A percentile compares a stretch with the other conserved stretches of the same genome.
Conservation (phyloP, 1,284 basidiomycete species). For the Cryptococcus jaspeensis region DNA sequence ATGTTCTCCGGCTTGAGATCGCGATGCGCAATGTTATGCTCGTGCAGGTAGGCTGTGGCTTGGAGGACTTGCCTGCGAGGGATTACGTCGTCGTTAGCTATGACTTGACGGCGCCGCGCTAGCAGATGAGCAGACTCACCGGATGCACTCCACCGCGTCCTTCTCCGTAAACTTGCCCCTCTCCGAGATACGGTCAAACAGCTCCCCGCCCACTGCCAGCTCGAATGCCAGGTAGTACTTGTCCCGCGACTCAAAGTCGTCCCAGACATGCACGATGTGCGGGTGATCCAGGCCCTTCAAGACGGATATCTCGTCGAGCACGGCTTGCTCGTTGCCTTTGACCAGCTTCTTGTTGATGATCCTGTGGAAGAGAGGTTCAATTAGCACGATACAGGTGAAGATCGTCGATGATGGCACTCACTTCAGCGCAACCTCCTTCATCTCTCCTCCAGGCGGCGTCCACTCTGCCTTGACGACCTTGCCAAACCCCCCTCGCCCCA, state of each 20-base stretch:
- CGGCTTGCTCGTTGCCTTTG: slow-evolving; percentile 77
- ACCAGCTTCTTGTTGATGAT: slow-evolving; percentile 89
- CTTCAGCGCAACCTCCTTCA: slow-evolving; percentile 72
- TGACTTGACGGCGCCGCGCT: not conserved
- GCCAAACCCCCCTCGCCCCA: slow-evolving; percentile 81
- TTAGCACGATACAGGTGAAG: not conserved
- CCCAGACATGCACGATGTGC: slow-evolving; percentile 69
- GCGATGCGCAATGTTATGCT: slow-evolving; percentile 85
- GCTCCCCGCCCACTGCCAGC: slow-evolving; percentile 82
- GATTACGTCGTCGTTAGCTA: not conserved
- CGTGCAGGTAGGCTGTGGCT: slow-evolving; percentile 78
- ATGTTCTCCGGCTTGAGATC: slow-evolving; percentile 97
- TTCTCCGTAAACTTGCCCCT: slow-evolving; percentile 86
- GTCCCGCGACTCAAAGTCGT: slow-evolving; percentile 76
- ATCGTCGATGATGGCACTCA: slow-evolving; percentile 18
- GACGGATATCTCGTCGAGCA: slow-evolving; percentile 88
- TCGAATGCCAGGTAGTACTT: slow-evolving; percentile 89
- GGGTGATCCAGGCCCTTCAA: slow-evolving; percentile 80
- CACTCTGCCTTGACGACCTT: slow-evolving; percentile 69
- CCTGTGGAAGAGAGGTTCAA: slow-evolving; percentile 52
- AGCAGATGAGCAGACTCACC: slow-evolving; percentile 52
- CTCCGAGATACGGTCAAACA: slow-evolving; percentile 78
- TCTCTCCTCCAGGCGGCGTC: slow-evolving; percentile 52
- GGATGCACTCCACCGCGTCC: slow-evolving; percentile 72
- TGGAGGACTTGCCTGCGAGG: slow-evolving; percentile 59